Evolutionary conservation across 768 basidiomycete species (phyloP), one percentile per base, ranked within the genome.

Genomic region (Tremella yokohamensis): DNA sequence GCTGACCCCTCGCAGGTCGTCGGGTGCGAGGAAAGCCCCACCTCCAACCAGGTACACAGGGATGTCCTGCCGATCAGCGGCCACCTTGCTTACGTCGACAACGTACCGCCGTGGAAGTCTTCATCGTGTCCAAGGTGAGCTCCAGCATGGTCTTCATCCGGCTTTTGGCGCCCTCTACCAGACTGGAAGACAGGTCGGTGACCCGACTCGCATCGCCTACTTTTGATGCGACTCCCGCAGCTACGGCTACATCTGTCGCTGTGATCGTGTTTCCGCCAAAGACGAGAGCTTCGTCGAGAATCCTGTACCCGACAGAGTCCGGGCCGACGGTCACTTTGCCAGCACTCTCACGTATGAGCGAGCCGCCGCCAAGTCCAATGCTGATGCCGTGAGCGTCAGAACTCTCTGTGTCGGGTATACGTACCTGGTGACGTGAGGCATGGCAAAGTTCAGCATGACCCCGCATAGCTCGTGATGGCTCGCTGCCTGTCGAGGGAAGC

Each of bases 31-130:
- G 63, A 85, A 82, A 0, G 83, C 81, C 7, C 85, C 85, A 16
- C 85, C 85, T 22, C 85, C 85, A 39, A 85, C 85, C 1, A 86
- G 79, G 20, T 84, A 79, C 12, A 85, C 78, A 24, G 83, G 81
- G 49, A 81, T 79, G 65, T 83, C 81, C 20, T 81, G 80, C 1
- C 80, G 79, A 24, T 81, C 81, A 6, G 84, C 48, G 6, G 29
- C 29, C 29, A 34, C 29, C 4, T 11, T 9, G 3, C 8, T 25
- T 26, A 18, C 8, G 45, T 19, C 22, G 15, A 20, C 24, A 2
- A 49, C 48, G 15, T 19, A 49, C 48, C 48, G 20, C 20, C 6
- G n/a, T 49, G 3, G 48, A 49, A 8, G 48, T 85, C 78, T 86
- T 86, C 84, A 86, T 85, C 16, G 49, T 49, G 64, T 85, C 85